These are phyloP conservation scores for Coemansia sp. DNA, from an alignment of 192 early-diverging fungal genomes.

Conservation along the genomic window DNA sequence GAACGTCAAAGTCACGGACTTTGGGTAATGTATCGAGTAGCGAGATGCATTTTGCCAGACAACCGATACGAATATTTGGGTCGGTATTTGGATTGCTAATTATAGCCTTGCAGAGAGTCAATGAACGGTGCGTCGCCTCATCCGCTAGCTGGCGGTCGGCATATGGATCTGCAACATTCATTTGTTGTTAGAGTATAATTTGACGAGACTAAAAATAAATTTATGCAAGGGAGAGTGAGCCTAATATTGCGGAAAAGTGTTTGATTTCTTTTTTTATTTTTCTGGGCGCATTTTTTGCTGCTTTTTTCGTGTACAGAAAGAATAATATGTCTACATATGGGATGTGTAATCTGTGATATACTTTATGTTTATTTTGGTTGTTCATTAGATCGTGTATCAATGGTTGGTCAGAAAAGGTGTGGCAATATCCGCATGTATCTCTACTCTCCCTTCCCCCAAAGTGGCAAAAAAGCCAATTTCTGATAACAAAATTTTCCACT, in stretches of 20 bases:
- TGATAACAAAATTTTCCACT: neutral
- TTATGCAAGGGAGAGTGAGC: neutral
- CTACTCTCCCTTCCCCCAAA: neutral
- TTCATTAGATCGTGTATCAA: too few species aligned
- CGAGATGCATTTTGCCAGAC: conserved; percentile 16
- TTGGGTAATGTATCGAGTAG: conserved; percentile 15
- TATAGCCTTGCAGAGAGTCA: conserved; percentile 18
- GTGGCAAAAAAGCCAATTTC: neutral
- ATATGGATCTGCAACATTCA: conserved; percentile 4
- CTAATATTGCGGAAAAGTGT: neutral
- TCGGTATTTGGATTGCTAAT: conserved; percentile 17
- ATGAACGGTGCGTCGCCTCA: conserved; percentile 12
- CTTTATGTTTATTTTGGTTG: too few species aligned
- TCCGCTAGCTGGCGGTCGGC: conserved; percentile 20
- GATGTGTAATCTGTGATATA: neutral
- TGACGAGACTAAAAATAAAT: neutral
- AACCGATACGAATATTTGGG: neutral
- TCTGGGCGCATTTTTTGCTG: neutral
- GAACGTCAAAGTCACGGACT: conserved; percentile 13
- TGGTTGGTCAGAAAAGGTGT: neutral
- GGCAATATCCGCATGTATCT: neutral
- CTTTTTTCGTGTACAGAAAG: neutral
- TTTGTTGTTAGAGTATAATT: neutral
- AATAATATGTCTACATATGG: neutral
- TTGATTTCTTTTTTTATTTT: too few species aligned